Conservation (phyloP, 2,329 filamentous ascomycete species). For the Truncatella angustata region DNA sequence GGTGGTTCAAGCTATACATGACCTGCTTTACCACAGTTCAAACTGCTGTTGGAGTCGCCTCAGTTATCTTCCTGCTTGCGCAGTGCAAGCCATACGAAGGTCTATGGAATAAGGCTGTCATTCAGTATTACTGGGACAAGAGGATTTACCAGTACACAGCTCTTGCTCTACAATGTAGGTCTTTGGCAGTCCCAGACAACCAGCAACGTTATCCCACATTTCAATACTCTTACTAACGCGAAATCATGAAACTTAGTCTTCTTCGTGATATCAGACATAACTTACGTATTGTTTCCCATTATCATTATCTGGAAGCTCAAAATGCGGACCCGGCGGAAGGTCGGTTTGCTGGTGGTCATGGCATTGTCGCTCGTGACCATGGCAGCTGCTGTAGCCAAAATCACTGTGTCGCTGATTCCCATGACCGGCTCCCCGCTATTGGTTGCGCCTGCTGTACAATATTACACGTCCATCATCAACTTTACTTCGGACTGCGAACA, state of each 20-base stretch:
- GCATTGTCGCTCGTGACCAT: conserved; percentile 10
- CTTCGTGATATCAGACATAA: conserved; percentile 5
- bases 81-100: not conserved
- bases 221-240: not conserved
- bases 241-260: too few species aligned
- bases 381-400: not conserved
- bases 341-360: conserved; percentile 7
- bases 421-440: not conserved
- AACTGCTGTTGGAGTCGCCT: not conserved
- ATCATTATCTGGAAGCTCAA: conserved; percentile 13
- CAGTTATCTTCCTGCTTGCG: not conserved
- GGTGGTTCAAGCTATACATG: conserved; percentile 5
- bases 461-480: not conserved
- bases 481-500: conserved; percentile 3
- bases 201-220: too few species aligned
- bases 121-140: not conserved
- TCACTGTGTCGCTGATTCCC: not conserved
- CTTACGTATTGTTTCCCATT: conserved; percentile 11
- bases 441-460: not conserved
- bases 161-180: not conserved
- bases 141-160: not conserved
- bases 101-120: not conserved
- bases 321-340: conserved; percentile 8
- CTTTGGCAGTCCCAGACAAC: not conserved
- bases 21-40: not conserved